Base-by-base conservation (phyloP, 768 basidiomycete species). In the Sporobolomyces pararoseus region DNA sequence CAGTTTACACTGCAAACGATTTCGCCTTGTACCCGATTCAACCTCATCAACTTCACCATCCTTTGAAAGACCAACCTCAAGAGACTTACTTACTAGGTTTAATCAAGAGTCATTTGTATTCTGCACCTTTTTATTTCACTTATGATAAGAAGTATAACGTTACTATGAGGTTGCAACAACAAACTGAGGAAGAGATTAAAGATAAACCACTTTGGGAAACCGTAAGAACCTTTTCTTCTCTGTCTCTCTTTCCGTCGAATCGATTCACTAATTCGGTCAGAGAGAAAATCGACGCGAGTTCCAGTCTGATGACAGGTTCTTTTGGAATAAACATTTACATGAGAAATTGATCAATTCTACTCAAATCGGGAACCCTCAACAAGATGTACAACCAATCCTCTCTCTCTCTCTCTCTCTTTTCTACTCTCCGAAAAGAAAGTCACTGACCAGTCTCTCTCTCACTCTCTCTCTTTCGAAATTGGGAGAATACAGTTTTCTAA, bases 221-320 rank as follows among this genome's bases (percentile, higher is more conserved):
- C 79, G 91, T 90, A 77, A 64, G 85, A n/a, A n/a, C n/a, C n/a
- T 83, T 37, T 42, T 9, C 39, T 42, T 42, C 39, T 42, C 39
- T 42, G 9, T 42, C 39, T 9, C 39, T 9, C 9, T 17, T 42
- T 42, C 10, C 9, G 10, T 42, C 39, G 39, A 42, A 23, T n/a
- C 21, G 47, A 19, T 39, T 7, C 1, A 5, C 27, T 25, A 21
- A 2, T 27, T n/a, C 4, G 29, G 27, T 55, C 69, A 21, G 21
- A 19, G 72, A 61, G 39, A 9, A 17, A 9, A 9, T 42, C 46
- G 46, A 47, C 6, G 6, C 21, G 10, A 6, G 12, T 47, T 47
- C n/a, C 75, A 94, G 88, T 88, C 88, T 46, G 96, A 99, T 73
- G 92, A 96, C 77, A 85, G 94, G 71, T 99, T 99, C 81, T 98